Percentiles rank a stretch among this genome's conserved stretches.
Evolutionary conservation across 306 rosid species (phyloP).

Genomic region (Chamaecrista fasciculata): DNA sequence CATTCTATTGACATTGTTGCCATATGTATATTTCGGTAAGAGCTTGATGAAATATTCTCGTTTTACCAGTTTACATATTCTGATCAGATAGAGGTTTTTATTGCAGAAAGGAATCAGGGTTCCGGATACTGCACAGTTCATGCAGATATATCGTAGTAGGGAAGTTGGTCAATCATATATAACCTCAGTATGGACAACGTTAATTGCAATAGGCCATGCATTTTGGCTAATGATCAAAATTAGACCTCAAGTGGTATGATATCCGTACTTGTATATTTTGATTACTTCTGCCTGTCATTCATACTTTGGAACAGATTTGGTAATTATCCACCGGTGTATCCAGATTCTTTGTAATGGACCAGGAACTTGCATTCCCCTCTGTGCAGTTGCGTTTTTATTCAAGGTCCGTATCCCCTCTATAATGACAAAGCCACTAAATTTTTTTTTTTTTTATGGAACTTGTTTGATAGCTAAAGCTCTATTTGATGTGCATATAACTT

Average conservation of each 20-base stretch:
- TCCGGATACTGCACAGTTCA: conserved; percentile 50
- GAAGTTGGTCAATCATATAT: conserved; percentile 95
- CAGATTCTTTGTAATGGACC: conserved; percentile 97
- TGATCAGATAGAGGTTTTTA: conserved; percentile 19
- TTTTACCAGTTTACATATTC: conserved; percentile 19
- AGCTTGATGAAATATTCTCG: conserved; percentile 23
- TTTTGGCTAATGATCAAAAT: conserved; percentile 78
- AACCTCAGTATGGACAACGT: conserved; percentile 88
- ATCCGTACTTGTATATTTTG: conserved; percentile 9
- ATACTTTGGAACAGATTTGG: conserved; percentile 12
- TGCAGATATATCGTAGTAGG: conserved; percentile 88
- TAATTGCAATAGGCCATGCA: conserved; percentile 62
- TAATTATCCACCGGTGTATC: conserved; percentile 14
- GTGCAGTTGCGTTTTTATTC: conserved; percentile 77
- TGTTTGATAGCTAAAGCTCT: conserved; percentile 19
- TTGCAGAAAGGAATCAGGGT: conserved; percentile 49
- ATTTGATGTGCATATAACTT: conserved; percentile 16
- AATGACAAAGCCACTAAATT: background rate
- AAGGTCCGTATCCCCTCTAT: conserved; percentile 50
- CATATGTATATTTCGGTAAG: background rate
- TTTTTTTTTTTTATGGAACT: background rate
- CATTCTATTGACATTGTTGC: conserved; percentile 4
- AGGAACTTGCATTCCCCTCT: conserved; percentile 89
- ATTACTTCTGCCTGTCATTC: background rate
- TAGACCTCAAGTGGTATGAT: conserved; percentile 89